Conservation (phyloP, 116 monocot genomes). For the Trichopus zeylanicus region DNA sequence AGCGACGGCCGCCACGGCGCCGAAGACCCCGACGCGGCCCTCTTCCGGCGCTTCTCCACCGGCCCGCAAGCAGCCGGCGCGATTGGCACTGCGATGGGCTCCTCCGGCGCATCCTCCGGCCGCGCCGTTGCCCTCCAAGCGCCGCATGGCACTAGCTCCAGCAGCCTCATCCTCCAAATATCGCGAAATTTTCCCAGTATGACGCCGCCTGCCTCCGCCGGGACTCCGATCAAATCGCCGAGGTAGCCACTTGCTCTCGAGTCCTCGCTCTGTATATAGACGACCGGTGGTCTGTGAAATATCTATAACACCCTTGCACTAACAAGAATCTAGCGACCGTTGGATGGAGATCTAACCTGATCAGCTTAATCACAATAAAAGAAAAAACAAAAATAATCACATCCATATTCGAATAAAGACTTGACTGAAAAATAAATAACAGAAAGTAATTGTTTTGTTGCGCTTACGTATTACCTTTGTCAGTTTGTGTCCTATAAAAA, state of each 20-base stretch:
- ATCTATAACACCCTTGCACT: not conserved
- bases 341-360: too few relatives aligned
- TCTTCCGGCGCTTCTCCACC: not conserved
- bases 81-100: not conserved
- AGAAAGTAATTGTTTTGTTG: too few relatives aligned
- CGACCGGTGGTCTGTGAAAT: not conserved
- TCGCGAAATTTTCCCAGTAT: too few relatives aligned
- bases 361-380: too few relatives aligned
- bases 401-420: too few relatives aligned
- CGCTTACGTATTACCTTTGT: too few relatives aligned
- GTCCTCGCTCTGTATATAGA: not conserved
- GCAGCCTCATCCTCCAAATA: slow-evolving; percentile 2
- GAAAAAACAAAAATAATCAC: too few relatives aligned
- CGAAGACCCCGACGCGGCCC: not conserved
- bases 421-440: too few relatives aligned
- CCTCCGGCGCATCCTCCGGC: not conserved
- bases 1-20: slow-evolving; percentile 30
- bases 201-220: too few relatives aligned
- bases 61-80: not conserved
- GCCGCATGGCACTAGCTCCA: not conserved
- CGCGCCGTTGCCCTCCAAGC: not conserved
- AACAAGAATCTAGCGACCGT: too few relatives aligned
- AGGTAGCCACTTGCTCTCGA: not conserved
- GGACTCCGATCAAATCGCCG: too few relatives aligned
- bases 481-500: too few relatives aligned